Percentiles rank a stretch among this genome's conserved stretches.
phyloP scores from a whole-genome alignment of 2,329 filamentous ascomycete species.

The Coniochaeta sp. region DNA sequence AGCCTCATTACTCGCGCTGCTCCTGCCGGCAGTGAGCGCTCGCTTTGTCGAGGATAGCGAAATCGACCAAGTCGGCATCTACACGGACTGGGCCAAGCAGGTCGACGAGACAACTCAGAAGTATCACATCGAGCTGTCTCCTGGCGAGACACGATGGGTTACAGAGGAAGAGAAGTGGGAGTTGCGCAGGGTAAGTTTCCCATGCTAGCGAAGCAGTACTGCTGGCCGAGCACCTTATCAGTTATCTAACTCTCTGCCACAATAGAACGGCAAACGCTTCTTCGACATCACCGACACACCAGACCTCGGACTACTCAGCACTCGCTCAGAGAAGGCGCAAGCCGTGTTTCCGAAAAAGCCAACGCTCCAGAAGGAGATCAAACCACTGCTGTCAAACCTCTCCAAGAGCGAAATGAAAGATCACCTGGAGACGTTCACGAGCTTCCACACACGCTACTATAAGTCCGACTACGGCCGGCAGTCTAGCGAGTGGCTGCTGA shows the following conservation, averaged over 20 bases:
- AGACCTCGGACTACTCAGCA: slow-evolving; percentile 47
- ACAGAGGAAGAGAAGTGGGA: slow-evolving; percentile 95
- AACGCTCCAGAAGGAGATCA: slow-evolving; percentile 55
- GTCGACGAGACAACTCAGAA: slow-evolving; percentile 32
- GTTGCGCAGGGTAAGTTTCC: slow-evolving; percentile 61
- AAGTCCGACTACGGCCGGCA: slow-evolving; percentile 68
- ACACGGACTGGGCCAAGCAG: slow-evolving; percentile 28
- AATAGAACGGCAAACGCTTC: slow-evolving; percentile 76
- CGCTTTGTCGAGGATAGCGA: slow-evolving; percentile 50
- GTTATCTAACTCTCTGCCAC: slow-evolving; percentile 3
- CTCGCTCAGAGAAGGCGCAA: slow-evolving; percentile 33
- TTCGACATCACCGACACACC: slow-evolving; percentile 84
- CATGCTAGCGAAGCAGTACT: background rate
- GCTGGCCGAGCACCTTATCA: background rate
- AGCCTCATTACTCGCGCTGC: slow-evolving; percentile 44
- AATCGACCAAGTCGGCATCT: slow-evolving; percentile 40
- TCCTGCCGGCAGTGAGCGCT: slow-evolving; percentile 46
- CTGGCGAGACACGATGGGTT: slow-evolving; percentile 76
- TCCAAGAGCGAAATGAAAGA: slow-evolving; percentile 68
- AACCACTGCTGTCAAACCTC: slow-evolving; percentile 59
- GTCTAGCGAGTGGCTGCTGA: slow-evolving; percentile 81
- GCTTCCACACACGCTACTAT: slow-evolving; percentile 78
- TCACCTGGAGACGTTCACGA: slow-evolving; percentile 71
- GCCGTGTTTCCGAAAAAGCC: slow-evolving; percentile 33
- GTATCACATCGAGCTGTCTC: slow-evolving; percentile 77